phyloP scores from a whole-genome alignment of 331 rosid genomes.

The Quercus phellos region DNA sequence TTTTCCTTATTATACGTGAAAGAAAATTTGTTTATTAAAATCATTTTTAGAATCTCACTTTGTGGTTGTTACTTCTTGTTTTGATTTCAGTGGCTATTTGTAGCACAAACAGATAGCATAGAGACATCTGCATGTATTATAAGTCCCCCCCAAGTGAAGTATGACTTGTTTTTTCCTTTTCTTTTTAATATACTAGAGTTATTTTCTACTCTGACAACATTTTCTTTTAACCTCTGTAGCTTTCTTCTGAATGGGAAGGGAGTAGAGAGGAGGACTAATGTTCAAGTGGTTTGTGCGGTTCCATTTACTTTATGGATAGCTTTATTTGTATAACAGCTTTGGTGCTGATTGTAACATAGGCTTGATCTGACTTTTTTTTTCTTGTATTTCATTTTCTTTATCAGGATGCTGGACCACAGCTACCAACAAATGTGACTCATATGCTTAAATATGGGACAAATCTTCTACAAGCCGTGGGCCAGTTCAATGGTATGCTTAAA shows the following conservation, averaged over 20 bases:
- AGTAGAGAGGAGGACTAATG: constrained; percentile 49
- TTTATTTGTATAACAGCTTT: constrained; percentile 7
- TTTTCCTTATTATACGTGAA: not conserved
- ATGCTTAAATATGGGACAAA: constrained; percentile 78
- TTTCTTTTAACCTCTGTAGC: constrained; percentile 36
- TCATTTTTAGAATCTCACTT: not conserved
- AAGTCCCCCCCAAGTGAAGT: constrained; percentile 89
- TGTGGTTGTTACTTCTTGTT: constrained; percentile 5
- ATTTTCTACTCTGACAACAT: constrained; percentile 23
- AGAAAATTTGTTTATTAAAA: not conserved
- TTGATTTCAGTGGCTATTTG: constrained; percentile 62
- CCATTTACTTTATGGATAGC: constrained; percentile 15
- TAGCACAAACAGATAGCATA: constrained; percentile 65
- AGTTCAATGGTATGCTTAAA: constrained; percentile 64
- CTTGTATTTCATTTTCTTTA: constrained; percentile 19
- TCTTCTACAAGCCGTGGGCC: constrained; percentile 88
- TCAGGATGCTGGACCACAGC: constrained; percentile 85
- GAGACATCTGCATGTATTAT: constrained; percentile 81
- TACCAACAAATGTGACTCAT: constrained; percentile 66
- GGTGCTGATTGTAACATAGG: constrained; percentile 15
- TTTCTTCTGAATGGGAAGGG: constrained; percentile 89
- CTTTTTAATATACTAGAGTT: constrained; percentile 11
- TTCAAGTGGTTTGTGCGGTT: constrained; percentile 48
- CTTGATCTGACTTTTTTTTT: constrained; percentile 13
- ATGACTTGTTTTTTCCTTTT: constrained; percentile 23